These are phyloP conservation scores for Yarrowia keelungensis DNA, from an alignment of 805 yeast species.

Conservation along the genomic window DNA sequence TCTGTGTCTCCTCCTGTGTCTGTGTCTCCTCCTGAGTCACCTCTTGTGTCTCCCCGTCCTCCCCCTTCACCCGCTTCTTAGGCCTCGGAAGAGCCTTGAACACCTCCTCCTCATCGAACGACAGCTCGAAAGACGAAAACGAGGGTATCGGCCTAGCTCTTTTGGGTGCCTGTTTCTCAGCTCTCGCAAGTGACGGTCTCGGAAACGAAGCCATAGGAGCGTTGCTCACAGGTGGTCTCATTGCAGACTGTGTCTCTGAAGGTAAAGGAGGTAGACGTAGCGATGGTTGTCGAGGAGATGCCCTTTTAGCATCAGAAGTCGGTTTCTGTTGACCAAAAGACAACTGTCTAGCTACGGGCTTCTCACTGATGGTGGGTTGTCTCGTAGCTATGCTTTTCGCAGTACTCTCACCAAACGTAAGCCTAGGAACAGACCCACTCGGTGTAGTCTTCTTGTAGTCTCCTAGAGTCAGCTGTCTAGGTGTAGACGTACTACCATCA, in stretches of 20 bases:
- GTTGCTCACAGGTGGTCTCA: neutral
- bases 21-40: neutral
- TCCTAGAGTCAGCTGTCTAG: too few species aligned
- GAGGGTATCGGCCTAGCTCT: slow-evolving; percentile 10
- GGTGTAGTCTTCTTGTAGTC: too few species aligned
- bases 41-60: neutral
- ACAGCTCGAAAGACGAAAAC: slow-evolving; percentile 24
- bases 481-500: too few species aligned
- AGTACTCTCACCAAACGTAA: too few species aligned
- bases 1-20: slow-evolving; percentile 1
- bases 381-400: too few species aligned
- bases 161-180: neutral
- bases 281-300: too few species aligned
- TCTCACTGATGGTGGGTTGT: too few species aligned
- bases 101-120: slow-evolving; percentile 25
- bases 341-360: too few species aligned
- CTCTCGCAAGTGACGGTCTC: neutral
- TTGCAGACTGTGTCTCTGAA: neutral
- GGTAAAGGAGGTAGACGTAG: too few species aligned
- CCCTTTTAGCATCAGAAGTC: too few species aligned
- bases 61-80: neutral
- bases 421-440: too few species aligned
- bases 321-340: too few species aligned
- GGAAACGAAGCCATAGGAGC: neutral
- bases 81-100: neutral